Conservation (phyloP, 2,329 filamentous ascomycete species). For the Aspergillus uvarum region DNA sequence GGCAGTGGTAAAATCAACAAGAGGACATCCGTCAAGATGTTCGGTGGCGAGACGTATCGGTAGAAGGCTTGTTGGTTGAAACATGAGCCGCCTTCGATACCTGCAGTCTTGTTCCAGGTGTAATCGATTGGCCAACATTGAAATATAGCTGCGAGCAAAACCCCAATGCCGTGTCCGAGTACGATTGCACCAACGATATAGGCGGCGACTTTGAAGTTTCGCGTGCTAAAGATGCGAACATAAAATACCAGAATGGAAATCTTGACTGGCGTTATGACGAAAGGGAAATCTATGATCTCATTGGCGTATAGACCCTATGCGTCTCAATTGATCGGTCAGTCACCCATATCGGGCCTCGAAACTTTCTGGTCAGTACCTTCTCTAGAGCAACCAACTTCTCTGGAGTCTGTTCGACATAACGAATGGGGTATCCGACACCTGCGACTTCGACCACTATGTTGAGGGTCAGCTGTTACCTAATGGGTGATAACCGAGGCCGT, state of each 20-base stretch:
- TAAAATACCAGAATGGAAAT: constrained; percentile 28
- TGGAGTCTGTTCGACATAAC: constrained; percentile 10
- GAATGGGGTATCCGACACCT: constrained; percentile 20
- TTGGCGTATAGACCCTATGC: constrained; percentile 17
- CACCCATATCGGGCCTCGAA: neutral
- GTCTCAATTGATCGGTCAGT: neutral
- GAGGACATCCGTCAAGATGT: constrained; percentile 14
- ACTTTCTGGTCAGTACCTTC: constrained; percentile 15
- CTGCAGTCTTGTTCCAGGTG: constrained; percentile 17
- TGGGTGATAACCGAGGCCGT: too few species aligned
- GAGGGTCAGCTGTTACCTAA: neutral
- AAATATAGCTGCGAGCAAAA: constrained; percentile 25
- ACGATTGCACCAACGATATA: constrained; percentile 22
- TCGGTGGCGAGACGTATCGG: constrained; percentile 18
- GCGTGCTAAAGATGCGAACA: constrained; percentile 23
- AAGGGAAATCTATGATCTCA: constrained; percentile 24
- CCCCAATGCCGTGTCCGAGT: constrained; percentile 18
- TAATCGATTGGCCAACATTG: constrained; percentile 24
- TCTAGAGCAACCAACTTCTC: constrained; percentile 14
- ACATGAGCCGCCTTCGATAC: constrained; percentile 14
- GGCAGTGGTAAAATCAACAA: constrained; percentile 17
- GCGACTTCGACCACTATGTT: constrained; percentile 16
- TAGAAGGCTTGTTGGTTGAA: constrained; percentile 22
- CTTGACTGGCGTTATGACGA: constrained; percentile 26
- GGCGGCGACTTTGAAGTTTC: constrained; percentile 18